Evolutionary conservation across 495 filamentous ascomycete species (phyloP), one percentile per base, ranked within the genome.

Genomic region (Bombardia bombarda): DNA sequence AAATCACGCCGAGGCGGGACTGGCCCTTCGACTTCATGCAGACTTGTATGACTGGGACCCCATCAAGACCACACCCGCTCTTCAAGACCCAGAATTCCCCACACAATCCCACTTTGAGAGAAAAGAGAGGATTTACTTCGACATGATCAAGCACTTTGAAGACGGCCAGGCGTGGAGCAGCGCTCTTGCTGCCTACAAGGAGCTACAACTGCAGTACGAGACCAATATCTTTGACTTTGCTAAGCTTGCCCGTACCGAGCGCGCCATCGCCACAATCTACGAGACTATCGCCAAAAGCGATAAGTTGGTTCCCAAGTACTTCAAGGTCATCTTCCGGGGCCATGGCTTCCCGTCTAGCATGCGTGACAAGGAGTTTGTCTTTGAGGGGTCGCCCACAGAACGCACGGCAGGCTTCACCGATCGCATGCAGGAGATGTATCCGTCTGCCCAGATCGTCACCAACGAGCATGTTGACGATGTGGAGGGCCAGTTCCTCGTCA

Each of bases 11-110:
- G 92, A 96, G 67, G 92, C 92, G 8, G 92, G 89, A 14, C 74
- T 97, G 23, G 90, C 89, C 3, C 75, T 99, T 5, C 81, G 84
- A 6, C 81, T 95, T 26, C 92, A 97, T 59, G 88, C 92, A 3
- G 90, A 95, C 45, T 68, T 95, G 16, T 96, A 96, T 61, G 79
- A 86, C 26, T 98, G 92, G 92, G 86, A 95, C 57, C 73, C 84
- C 0, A 72, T 66, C 13, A 78, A 75, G 39, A 66, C 69, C n/a
- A 71, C 92, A 0, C 74, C 81, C 7, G 75, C 83, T 8, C 66
- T 94, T 1, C 45, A 68, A 1, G 88, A 86, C 32, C 93, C 90
- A 0, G 56, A 68, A 8, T 85, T 93, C 58, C 84, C 87, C 2
- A 78, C 84, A 25, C 92, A 97, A 62, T 84, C 81, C 1, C 78